Conservation (phyloP, 2,329 filamentous ascomycete species). For the Rutstroemia sydowiana region DNA sequence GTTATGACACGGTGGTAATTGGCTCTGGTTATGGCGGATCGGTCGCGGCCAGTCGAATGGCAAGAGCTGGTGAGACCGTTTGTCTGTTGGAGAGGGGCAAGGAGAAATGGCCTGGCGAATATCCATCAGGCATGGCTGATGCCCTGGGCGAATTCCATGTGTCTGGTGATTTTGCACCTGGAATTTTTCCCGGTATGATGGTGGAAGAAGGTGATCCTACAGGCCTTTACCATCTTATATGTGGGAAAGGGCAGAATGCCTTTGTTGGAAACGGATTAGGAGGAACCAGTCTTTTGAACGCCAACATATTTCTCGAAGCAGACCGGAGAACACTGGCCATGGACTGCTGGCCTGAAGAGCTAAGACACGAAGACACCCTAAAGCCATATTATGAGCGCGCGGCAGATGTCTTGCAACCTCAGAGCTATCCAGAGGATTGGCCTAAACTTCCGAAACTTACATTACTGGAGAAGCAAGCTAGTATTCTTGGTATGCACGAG, state of each 20-base stretch:
- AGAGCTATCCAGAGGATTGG: constrained; percentile 49
- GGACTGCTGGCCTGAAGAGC: constrained; percentile 51
- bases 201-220: constrained; percentile 46
- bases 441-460: constrained; percentile 50
- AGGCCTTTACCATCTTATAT: constrained; percentile 55
- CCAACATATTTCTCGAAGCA: constrained; percentile 58
- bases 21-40: constrained; percentile 63
- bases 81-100: constrained; percentile 58
- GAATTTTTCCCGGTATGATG: constrained; percentile 34
- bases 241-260: constrained; percentile 57
- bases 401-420: constrained; percentile 49
- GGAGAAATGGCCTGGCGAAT: constrained; percentile 62
- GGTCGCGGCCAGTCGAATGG: constrained; percentile 58
- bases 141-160: constrained; percentile 46
- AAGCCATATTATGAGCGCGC: constrained; percentile 51
- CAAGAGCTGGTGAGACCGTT: constrained; percentile 51
- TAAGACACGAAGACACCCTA: constrained; percentile 38
- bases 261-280: constrained; percentile 44
- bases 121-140: constrained; percentile 42
- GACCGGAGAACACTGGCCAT: constrained; percentile 46
- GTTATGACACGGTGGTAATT: constrained; percentile 60
- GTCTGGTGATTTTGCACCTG: constrained; percentile 45
- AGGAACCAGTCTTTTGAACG: constrained; percentile 59
- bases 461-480: constrained; percentile 50
- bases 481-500: constrained; percentile 40